Conservation (phyloP, 352 stramenopile species). For the Globisporangium camurandrum region DNA sequence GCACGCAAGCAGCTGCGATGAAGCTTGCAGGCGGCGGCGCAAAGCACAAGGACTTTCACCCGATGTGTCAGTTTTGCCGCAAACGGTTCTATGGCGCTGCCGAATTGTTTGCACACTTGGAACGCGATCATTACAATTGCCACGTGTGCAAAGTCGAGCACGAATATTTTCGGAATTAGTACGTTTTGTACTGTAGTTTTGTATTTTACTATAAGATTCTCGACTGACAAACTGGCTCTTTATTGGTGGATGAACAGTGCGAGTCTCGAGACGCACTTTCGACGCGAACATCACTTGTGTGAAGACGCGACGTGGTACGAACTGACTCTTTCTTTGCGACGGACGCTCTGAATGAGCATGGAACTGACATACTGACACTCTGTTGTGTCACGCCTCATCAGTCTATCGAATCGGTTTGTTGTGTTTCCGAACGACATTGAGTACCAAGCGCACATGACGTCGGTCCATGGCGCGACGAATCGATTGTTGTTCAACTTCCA, state of each 20-base stretch:
- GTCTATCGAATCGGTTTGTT: conserved; percentile 78
- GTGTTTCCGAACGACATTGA: conserved; percentile 85
- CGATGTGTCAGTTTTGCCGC: conserved; percentile 87
- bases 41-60: conserved; percentile 77
- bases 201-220: background rate
- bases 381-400: conserved; percentile 7
- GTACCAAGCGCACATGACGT: conserved; percentile 80
- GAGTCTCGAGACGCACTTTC: conserved; percentile 82
- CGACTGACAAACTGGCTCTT: conserved; percentile 7
- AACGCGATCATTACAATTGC: conserved; percentile 88
- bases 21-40: no score
- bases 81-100: conserved; percentile 81
- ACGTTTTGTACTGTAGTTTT: conserved; percentile 14
- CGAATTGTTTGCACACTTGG: conserved; percentile 81
- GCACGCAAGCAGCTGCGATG: no score
- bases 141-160: conserved; percentile 85
- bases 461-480: conserved; percentile 64
- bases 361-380: background rate
- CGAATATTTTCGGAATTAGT: conserved; percentile 89
- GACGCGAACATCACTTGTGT: conserved; percentile 75
- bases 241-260: conserved; percentile 19
- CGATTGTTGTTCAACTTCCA: conserved; percentile 72
- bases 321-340: background rate
- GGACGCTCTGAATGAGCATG: conserved; percentile 3
- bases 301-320: conserved; percentile 75